A percentile compares a stretch with the other conserved stretches of the same genome.
Conservation (phyloP, 108 stramenopile species). For the Skeletonema menzelii region DNA sequence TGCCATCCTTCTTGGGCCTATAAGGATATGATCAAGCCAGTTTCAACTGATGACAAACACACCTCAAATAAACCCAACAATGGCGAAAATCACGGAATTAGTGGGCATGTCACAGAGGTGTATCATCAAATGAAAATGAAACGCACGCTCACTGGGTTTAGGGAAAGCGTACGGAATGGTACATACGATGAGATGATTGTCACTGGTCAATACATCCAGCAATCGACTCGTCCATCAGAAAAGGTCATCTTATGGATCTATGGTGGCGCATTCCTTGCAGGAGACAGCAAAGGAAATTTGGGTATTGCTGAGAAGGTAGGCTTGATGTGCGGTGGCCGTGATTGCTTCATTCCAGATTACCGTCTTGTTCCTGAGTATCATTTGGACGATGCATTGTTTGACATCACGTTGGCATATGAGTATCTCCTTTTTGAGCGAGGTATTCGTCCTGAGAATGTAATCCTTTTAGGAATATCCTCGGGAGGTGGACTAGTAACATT, state of each 20-base stretch:
- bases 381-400: conserved; percentile 74
- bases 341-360: conserved; percentile 73
- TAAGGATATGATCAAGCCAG: conserved; percentile 18
- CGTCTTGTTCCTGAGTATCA: conserved; percentile 64
- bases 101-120: conserved; percentile 41
- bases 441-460: conserved; percentile 56
- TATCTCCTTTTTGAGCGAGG: conserved; percentile 48
- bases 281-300: conserved; percentile 69
- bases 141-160: conserved; percentile 27
- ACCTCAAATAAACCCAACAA: conserved; percentile 26
- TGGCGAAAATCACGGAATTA: conserved; percentile 31
- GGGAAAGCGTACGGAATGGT: background rate
- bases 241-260: conserved; percentile 79
- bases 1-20: conserved; percentile 40
- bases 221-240: conserved; percentile 33
- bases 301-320: conserved; percentile 52
- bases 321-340: conserved; percentile 42
- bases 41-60: background rate
- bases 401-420: conserved; percentile 59
- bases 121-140: conserved; percentile 42
- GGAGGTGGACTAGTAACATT: conserved; percentile 68
- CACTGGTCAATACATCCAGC: conserved; percentile 61
- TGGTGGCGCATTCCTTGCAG: conserved; percentile 78
- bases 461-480: conserved; percentile 65
- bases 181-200: conserved; percentile 35